Evolutionary conservation across 805 yeast genomes (phyloP), one percentile per base, ranked within the genome.

Genomic region (Grigorovia yakushimaensis): DNA sequence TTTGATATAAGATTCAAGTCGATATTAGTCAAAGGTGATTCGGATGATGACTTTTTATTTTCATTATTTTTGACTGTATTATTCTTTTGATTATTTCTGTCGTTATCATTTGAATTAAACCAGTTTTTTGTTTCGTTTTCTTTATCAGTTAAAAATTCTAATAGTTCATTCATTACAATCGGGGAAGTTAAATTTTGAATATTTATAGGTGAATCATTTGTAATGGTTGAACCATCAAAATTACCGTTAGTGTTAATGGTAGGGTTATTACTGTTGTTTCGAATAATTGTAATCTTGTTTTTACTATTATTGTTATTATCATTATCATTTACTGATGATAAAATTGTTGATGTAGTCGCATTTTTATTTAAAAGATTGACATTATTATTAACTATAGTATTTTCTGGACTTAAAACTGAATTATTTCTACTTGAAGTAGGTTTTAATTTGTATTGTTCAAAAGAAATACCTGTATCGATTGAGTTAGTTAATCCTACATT

Each of bases 151-250:
- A 59, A 47, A 52, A 58, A 47, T n/a, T 59, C 62, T 44, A 59
- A 44, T 19, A 58, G 51, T 39, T 59, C 64, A 37, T 52, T 54
- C 58, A 59, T 51, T n/a, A 57, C 58, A 2, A 59, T 53, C 24
- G 64, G 61, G 24, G 49, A 47, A 19, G 50, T 39, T 17, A 47
- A 4, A 20, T 38, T 40, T 20, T 45, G 20, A 6, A 44, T 8
- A 38, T 38, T 38, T 7, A 24, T 38, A 23, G 43, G 46, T 10
- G 46, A 43, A 27, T 43, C 46, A 19, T 43, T 33, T 10, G 18
- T 36, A 13, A 39, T 36, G 15, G 36, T 42, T 19, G 39, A 42
- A 8, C 39, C 44, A 30, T 42, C 44, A 15, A 37, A 27, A 19
- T 19, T 42, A 8, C 22, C 39, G 33, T 42, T 33, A 33, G 37